Evolutionary conservation across 495 filamentous ascomycete species (phyloP), one percentile per base, ranked within the genome.

Genomic region (Glutinoglossum americanum): DNA sequence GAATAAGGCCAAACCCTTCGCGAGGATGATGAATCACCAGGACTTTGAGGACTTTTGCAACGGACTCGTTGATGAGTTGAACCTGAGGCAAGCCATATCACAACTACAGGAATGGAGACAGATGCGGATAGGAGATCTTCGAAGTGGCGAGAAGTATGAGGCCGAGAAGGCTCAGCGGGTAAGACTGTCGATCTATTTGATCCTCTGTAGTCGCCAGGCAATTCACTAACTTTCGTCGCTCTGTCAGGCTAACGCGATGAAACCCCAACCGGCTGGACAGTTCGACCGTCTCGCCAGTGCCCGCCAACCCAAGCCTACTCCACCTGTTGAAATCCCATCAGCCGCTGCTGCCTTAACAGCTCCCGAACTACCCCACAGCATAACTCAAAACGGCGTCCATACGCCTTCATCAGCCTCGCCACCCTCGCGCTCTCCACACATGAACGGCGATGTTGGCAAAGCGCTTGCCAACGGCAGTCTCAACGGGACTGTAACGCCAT

Each of bases 101-200:
- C 92, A 96, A 64, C 74, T 99, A 4, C 89, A 97, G 62, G 92
- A 97, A 65, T 99, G 92, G 92, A 79, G 93, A 21, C 76, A 80
- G 19, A 80, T 84, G 69, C 79, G 82, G 28, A 89, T 97, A 45
- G 80, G 80, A 11, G 87, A 92, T 59, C 70, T 99, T 28, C 80
- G 84, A 54, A 77, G 80, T 32, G 93, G 93, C 25, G 89, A 94
- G 69, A 94, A 92, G 66, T 99, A 92, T 66, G 92, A 99, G 67
- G 74, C 81, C 58, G 93, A 97, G 65, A 99, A 97, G 67, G 74
- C 81, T 58, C 72, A 74, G 53, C 78, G 86, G 37, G 81, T 77
- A n/a, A 28, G 49, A 27, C 19, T 0, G 2, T 30, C 23, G 70
- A 81, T 33, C 71, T 78, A 54, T 30, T 28, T 53, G 49, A n/a